Evolutionary conservation across 2,329 filamentous ascomycete species (phyloP).

Genomic region (Verruconis gallopava): DNA sequence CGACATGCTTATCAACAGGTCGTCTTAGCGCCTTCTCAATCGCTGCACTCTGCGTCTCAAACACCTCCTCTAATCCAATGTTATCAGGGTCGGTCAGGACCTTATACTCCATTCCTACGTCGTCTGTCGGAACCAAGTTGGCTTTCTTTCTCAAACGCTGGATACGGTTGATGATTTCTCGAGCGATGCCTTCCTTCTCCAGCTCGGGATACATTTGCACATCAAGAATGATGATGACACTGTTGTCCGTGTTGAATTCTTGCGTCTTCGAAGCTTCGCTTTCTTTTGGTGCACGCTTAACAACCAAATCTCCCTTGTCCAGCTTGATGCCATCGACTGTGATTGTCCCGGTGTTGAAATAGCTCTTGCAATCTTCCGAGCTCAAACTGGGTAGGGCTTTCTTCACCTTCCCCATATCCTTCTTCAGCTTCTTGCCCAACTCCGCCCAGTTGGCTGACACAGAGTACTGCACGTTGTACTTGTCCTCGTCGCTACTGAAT

Average conservation of each 20-base stretch:
- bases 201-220: constrained; percentile 71
- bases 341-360: constrained; percentile 60
- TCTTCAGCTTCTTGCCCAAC: constrained; percentile 93
- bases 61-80: constrained; percentile 57
- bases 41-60: constrained; percentile 50
- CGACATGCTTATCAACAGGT: constrained; percentile 57
- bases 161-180: constrained; percentile 87
- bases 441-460: constrained; percentile 86
- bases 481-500: constrained; percentile 72
- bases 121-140: constrained; percentile 78
- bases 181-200: constrained; percentile 73
- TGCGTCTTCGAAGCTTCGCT: constrained; percentile 57
- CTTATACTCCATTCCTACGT: constrained; percentile 87
- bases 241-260: constrained; percentile 78
- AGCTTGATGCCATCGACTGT: constrained; percentile 76
- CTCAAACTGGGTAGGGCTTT: constrained; percentile 71
- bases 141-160: constrained; percentile 91
- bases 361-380: constrained; percentile 69
- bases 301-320: constrained; percentile 67
- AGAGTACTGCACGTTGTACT: constrained; percentile 86
- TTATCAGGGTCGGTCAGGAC: constrained; percentile 68
- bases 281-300: constrained; percentile 67
- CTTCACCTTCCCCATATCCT: constrained; percentile 83
- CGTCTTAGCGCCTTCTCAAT: constrained; percentile 70
- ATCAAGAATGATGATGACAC: constrained; percentile 87